Base-by-base conservation (phyloP, 768 basidiomycete genomes). In the Boletus speciosus region DNA sequence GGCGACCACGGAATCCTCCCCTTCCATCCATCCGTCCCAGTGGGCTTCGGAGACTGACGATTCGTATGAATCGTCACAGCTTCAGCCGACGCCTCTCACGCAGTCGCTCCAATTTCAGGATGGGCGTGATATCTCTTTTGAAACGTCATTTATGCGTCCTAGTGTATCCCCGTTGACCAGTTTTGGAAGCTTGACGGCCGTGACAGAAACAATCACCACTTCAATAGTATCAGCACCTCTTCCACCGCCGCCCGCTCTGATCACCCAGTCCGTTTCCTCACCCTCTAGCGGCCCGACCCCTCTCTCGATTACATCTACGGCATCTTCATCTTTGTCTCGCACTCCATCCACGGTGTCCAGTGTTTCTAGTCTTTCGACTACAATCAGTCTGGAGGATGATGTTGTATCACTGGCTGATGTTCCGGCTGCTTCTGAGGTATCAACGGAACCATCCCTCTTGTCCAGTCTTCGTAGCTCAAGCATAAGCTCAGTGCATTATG, bases 21-120 rank as follows among this genome's bases (percentile, higher is more conserved):
- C 77, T 47, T 70, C 77, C 38, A 56, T 79, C 54, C 67, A 72
- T 44, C 70, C 72, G 52, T 75, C 78, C 41, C 60, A 74, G 25
- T 91, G 87, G 85, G 82, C 79, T 3, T 66, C 77, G 3, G 84
- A 83, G 61, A 85, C 84, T 0, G 83, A 88, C 50, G 64, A 76
- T 10, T 86, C 90, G 0, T 92, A 86, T 57, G 89, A 91, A 21
- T 90, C 90, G 0, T 87, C 88, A 1, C 72, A 87, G n/a, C 73
- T 93, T 23, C 75, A 73, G 6, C 84, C 89, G 1, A 90, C 90
- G 2, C 87, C 86, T 16, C 85, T 86, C 21, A 73, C 81, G 4
- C 76, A 71, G 43, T 76, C 77, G 6, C 58, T 71, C 6, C 71
- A 73, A 0, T 66, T 90, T 41, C 81, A 79, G 1, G 88, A 92